Evolutionary conservation across 2,329 filamentous ascomycete species (phyloP).

Genomic region (Colletotrichum brevisporum): DNA sequence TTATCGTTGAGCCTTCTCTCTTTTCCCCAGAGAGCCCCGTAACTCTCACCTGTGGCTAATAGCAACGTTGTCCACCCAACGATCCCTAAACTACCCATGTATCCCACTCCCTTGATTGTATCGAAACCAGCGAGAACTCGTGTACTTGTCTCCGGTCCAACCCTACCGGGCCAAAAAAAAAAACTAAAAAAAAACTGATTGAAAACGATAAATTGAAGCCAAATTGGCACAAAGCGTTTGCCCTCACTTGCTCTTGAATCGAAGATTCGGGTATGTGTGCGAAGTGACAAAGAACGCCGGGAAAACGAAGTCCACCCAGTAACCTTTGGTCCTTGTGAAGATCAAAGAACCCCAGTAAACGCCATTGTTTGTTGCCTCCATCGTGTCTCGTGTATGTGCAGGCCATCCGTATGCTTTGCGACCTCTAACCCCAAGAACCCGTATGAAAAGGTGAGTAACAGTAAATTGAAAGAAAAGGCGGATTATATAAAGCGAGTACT

Average conservation of each 20-base stretch:
- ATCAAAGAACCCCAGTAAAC: conserved; percentile 12
- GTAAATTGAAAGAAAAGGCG: background rate
- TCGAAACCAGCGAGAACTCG: no score
- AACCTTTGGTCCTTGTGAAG: background rate
- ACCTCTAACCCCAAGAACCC: conserved; percentile 28
- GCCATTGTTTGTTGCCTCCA: conserved; percentile 29
- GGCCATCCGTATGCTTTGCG: conserved; percentile 41
- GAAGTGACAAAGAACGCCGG: conserved; percentile 34
- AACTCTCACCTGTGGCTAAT: no score
- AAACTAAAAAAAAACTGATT: background rate
- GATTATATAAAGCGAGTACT: no score
- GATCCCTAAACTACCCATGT: no score
- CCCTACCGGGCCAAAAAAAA: no score
- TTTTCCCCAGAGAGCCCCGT: no score
- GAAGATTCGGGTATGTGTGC: conserved; percentile 39
- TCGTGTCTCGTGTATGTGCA: conserved; percentile 35
- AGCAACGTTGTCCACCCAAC: no score
- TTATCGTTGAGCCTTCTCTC: no score
- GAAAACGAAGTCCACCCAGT: conserved; percentile 6
- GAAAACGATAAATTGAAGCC: background rate
- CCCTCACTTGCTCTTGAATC: conserved; percentile 32
- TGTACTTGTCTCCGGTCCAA: background rate
- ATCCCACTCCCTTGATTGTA: no score
- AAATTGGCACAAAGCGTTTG: conserved; percentile 31
- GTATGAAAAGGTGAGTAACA: conserved; percentile 7